A percentile compares a stretch with the other conserved stretches of the same genome.
Evolutionary conservation across 179 eudicot species (phyloP).

Genomic region (Silene coronaria): DNA sequence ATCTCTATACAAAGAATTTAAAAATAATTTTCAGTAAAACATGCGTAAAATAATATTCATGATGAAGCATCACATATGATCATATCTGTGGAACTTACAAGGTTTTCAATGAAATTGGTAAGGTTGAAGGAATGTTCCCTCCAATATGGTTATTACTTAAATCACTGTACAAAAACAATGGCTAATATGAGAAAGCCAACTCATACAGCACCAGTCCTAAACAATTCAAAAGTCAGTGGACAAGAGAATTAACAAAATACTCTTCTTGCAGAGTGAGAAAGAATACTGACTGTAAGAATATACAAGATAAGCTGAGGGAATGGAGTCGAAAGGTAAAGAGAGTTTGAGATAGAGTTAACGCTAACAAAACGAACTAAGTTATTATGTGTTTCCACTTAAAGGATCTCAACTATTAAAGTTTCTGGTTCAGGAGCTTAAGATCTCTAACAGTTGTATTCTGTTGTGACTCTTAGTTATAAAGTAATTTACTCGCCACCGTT

Average conservation of each 20-base stretch:
- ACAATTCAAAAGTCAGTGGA: neutral
- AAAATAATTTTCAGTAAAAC: neutral
- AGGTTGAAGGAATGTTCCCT: conserved; percentile 75
- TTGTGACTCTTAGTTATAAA: too few species aligned
- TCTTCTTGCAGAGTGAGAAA: too few species aligned
- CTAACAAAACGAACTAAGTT: neutral
- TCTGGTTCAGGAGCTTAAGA: too few species aligned
- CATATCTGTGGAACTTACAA: conserved; percentile 44
- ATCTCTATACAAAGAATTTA: conserved; percentile 44
- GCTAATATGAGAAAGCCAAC: neutral
- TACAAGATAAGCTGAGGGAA: neutral
- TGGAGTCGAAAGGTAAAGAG: neutral
- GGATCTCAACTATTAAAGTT: too few species aligned
- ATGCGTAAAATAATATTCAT: neutral
- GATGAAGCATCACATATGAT: neutral
- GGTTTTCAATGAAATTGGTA: conserved; percentile 60
- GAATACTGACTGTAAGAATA: neutral
- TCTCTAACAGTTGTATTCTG: too few species aligned
- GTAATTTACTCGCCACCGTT: too few species aligned
- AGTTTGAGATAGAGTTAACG: neutral
- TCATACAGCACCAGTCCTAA: conserved; percentile 6
- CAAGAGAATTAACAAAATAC: neutral
- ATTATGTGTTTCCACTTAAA: too few species aligned
- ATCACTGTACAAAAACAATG: conserved; percentile 43
- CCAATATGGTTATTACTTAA: conserved; percentile 78